Evolutionary conservation across 2,329 filamentous ascomycete genomes (phyloP), one percentile per base, ranked within the genome.

Genomic region (Aciculosporium take): DNA sequence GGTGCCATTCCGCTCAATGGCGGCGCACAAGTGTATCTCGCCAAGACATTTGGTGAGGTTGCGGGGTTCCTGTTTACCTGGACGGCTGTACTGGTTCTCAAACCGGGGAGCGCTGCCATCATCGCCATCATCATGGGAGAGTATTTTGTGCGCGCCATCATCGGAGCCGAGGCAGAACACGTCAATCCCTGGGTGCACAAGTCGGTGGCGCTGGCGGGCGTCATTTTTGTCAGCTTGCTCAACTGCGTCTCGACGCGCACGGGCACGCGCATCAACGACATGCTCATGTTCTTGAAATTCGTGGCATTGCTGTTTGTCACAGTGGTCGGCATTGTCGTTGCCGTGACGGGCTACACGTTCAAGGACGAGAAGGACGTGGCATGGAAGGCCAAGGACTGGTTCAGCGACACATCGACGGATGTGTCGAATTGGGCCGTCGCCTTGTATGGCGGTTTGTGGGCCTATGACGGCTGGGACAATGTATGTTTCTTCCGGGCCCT

Each of bases 401-500:
- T 96, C 55, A 80, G 86, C 41, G 80, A 81, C 43, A 95, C 89
- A 4, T 85, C 75, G 48, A 76, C 69, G 12, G 82, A 88, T 56
- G 71, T 83, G 39, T 93, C 82, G 36, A 80, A 79, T 50, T 96
- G 88, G 84, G 91, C 91, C 3, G 82, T 98, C 36, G 91, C 91
- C 0, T 64, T 98, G 36, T 98, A 98, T 58, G 89, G 87, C 13
- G 91, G 91, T 7, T 71, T 98, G 5, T 98, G 91, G 91, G 91
- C 91, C 1, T 98, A 91, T 62, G 91, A 98, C 57, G 91, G 91
- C 24, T 98, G 91, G 91, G 91, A 98, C 58, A 98, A 98, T 60
- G 86, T 91, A 65, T 66, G 81, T 69, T n/a, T n/a, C n/a, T n/a
- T n/a, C n/a, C n/a, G n/a, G n/a, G n/a, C n/a, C n/a, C n/a, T n/a